A percentile compares a stretch with the other conserved stretches of the same genome.
Evolutionary conservation across 805 yeast species (phyloP).

Genomic region (Blastobotrys terrestris): DNA sequence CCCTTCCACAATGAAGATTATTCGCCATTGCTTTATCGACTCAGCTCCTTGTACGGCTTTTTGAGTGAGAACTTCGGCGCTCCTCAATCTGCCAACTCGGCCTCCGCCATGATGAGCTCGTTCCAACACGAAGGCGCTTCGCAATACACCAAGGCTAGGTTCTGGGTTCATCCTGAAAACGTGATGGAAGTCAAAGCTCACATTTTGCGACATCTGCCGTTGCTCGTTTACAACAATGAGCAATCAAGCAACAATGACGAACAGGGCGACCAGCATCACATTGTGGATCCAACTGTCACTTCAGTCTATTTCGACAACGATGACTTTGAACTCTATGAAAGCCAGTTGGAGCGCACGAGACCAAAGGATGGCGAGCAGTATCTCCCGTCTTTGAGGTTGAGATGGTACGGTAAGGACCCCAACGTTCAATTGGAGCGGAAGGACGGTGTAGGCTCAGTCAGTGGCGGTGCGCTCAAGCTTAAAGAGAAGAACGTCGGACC

Average conservation of each 20-base stretch:
- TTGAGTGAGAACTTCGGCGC: conserved; percentile 63
- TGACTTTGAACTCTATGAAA: conserved; percentile 77
- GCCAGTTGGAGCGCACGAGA: conserved; percentile 60
- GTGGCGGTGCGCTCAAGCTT: conserved; percentile 44
- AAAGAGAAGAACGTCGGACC: conserved; percentile 79
- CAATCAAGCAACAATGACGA: conserved; percentile 37
- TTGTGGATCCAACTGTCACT: conserved; percentile 73
- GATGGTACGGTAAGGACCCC: conserved; percentile 89
- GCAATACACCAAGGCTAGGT: conserved; percentile 57
- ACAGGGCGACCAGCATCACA: conserved; percentile 31
- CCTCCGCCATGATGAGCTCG: conserved; percentile 30
- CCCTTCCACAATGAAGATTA: conserved; percentile 95
- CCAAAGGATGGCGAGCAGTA: conserved; percentile 33
- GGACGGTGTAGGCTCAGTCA: conserved; percentile 42
- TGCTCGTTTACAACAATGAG: conserved; percentile 62
- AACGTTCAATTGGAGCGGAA: conserved; percentile 73
- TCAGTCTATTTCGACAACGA: conserved; percentile 83
- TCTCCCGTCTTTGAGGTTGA: conserved; percentile 70
- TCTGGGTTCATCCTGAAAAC: conserved; percentile 97
- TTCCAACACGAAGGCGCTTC: conserved; percentile 27
- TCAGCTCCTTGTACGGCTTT: conserved; percentile 71
- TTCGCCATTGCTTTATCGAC: conserved; percentile 78
- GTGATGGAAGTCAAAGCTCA: conserved; percentile 97
- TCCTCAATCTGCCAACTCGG: conserved; percentile 30
- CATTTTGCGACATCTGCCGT: conserved; percentile 88